Base-by-base conservation (phyloP, 345 rosid species). In the Physaria fendleri region DNA sequence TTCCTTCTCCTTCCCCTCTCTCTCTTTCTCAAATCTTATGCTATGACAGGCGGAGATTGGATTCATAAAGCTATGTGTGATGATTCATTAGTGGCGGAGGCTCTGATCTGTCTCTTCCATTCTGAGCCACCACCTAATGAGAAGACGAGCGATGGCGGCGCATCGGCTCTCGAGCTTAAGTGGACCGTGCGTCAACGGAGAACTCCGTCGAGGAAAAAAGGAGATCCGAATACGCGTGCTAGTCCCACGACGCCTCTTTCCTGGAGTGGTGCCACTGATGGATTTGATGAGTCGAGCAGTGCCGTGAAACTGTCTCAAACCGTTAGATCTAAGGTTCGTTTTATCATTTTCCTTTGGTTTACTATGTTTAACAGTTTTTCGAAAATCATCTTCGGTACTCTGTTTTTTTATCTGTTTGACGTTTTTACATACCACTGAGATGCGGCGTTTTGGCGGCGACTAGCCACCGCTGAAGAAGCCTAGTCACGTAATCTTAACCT, bases 231-330 rank as follows among this genome's bases (percentile, higher is more conserved):
- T 5, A 37, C 78, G 15, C 83, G 90, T 27, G 86, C 76, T 18
- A 90, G 97, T 41, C 97, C 95, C 20, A 78, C 88, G 54, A 87
- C 97, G 20, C 97, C 97, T 53, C 90, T 90, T 46, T 82, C 97
- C 0, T 87, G 85, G 88, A 90, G 90, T 64, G 90, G 90, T 55
- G 90, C 82, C 46, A 79, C 86, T n/a, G 82, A 80, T 45, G 82
- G 85, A 49, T 67, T 75, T 47, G 97, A 87, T 67, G 95, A 81
- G 71, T 87, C 85, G 3, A 76, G 84, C 71, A 68, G 60, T 22
- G 81, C 74, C 14, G 57, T 45, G 16, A 76, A 75, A 66, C 43
- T 65, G 1, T 29, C 73, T 10, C 78, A 74, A 16, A 56, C 67
- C 68, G 24, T 82, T 66, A 84, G 97, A 89, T 89, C 97, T 86